These are phyloP conservation scores for Brassica incana DNA, from an alignment of 345 rosid species.

Conservation along the genomic window DNA sequence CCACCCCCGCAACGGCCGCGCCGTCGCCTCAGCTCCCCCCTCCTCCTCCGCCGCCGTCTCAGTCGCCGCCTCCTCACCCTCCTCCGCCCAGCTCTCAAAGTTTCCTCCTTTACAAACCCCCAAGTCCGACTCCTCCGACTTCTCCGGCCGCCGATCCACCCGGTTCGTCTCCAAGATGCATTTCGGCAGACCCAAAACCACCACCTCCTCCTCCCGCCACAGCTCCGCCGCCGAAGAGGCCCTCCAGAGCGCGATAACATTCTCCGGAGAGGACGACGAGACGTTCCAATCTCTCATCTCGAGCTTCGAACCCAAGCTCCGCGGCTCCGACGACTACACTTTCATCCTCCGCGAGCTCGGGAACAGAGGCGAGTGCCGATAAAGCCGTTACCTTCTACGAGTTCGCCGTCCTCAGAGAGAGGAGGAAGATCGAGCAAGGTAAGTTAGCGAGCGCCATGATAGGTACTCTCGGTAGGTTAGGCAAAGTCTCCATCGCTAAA, in stretches of 20 bases:
- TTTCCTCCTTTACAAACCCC: constrained; percentile 48
- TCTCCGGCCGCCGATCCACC: constrained; percentile 89
- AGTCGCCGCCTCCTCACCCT: constrained; percentile 10
- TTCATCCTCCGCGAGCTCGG: constrained; percentile 83
- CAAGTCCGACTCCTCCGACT: constrained; percentile 56
- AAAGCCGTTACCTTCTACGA: constrained; percentile 70
- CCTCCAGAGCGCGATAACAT: constrained; percentile 50
- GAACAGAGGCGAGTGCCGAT: constrained; percentile 61
- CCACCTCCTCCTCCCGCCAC: constrained; percentile 53
- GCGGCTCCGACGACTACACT: constrained; percentile 78
- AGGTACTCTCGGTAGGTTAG: constrained; percentile 76
- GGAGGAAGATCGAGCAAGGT: constrained; percentile 74
- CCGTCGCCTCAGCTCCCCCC: constrained; percentile 37
- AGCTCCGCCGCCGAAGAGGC: constrained; percentile 72
- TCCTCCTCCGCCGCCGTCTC: constrained; percentile 17
- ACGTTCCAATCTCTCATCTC: constrained; percentile 54
- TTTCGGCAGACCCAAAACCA: constrained; percentile 65
- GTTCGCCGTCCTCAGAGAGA: constrained; percentile 67
- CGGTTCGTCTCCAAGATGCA: constrained; percentile 87
- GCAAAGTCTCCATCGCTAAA: constrained; percentile 76
- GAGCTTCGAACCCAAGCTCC: constrained; percentile 62
- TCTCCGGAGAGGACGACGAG: constrained; percentile 46
- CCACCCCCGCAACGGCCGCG: constrained; percentile 44
- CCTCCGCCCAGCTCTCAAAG: constrained; percentile 36
- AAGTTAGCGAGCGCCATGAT: constrained; percentile 85